phyloP scores from a whole-genome alignment of 2,329 filamentous ascomycete species.

The Aureobasidium zeae region DNA sequence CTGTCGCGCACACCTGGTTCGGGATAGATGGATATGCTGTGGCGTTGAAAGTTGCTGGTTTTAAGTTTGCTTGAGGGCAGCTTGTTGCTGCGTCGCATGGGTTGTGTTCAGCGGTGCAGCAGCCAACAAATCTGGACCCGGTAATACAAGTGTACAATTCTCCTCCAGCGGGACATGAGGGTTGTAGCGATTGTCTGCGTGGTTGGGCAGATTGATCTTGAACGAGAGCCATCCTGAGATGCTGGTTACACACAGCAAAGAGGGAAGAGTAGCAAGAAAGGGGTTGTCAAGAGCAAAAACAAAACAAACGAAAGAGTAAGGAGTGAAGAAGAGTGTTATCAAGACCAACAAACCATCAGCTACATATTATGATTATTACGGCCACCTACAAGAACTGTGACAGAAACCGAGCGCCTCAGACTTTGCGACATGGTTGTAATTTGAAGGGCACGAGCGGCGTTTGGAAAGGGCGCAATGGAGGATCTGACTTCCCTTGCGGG shows the following conservation, averaged over 20 bases:
- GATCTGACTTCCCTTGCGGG: too few relatives aligned
- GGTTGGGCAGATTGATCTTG: slow-evolving; percentile 3
- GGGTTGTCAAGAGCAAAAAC: background rate
- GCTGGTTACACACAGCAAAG: too few relatives aligned
- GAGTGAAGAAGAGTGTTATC: background rate
- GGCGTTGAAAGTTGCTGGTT: slow-evolving; percentile 11
- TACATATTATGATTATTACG: slow-evolving; percentile 13
- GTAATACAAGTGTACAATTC: slow-evolving; percentile 8
- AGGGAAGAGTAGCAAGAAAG: too few relatives aligned
- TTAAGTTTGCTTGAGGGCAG: slow-evolving; percentile 4
- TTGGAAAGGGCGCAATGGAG: too few relatives aligned
- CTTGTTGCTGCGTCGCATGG: slow-evolving; percentile 10
- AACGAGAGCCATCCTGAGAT: slow-evolving; percentile 3
- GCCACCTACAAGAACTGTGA: slow-evolving; percentile 7
- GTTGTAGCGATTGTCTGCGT: slow-evolving; percentile 8
- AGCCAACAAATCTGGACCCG: slow-evolving; percentile 14
- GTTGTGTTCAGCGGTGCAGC: slow-evolving; percentile 5
- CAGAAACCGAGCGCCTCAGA: slow-evolving; percentile 3
- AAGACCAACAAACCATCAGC: background rate
- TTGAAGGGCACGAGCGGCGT: too few relatives aligned
- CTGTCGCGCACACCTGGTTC: slow-evolving; percentile 4
- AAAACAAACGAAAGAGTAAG: background rate
- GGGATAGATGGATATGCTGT: slow-evolving; percentile 10
- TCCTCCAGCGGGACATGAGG: slow-evolving; percentile 11
- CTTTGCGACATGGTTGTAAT: too few relatives aligned